Evolutionary conservation across 768 basidiomycete species (phyloP).

Genomic region (Pleurotus cornucopiae): DNA sequence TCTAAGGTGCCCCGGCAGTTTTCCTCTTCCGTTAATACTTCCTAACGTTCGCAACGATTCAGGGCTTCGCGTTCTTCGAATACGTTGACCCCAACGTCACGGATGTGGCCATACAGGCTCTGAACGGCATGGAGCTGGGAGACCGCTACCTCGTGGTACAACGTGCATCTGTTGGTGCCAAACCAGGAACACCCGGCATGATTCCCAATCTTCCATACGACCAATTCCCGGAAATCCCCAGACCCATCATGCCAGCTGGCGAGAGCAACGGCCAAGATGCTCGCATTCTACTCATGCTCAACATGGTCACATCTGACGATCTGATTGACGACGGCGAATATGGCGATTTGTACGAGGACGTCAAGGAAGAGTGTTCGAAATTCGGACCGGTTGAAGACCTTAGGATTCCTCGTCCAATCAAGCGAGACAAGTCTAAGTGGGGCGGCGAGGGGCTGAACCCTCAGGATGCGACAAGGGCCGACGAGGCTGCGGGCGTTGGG

Average conservation of each 20-base stretch:
- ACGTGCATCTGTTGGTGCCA: slow-evolving; percentile 91
- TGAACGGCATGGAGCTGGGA: slow-evolving; percentile 97
- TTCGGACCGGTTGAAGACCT: slow-evolving; percentile 83
- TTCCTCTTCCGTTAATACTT: not conserved
- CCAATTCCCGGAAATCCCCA: slow-evolving; percentile 78
- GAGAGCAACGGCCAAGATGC: slow-evolving; percentile 57
- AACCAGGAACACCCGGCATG: slow-evolving; percentile 62
- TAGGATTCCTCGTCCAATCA: slow-evolving; percentile 83
- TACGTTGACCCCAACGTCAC: slow-evolving; percentile 88
- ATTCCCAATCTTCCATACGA: slow-evolving; percentile 73
- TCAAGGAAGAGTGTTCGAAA: slow-evolving; percentile 83
- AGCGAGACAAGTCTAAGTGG: slow-evolving; percentile 83
- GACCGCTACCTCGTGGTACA: slow-evolving; percentile 96
- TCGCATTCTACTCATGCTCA: slow-evolving; percentile 92
- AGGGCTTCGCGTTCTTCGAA: slow-evolving; percentile 99
- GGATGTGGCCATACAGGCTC: slow-evolving; percentile 91
- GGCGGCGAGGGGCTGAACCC: slow-evolving; percentile 59
- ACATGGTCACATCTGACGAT: slow-evolving; percentile 97
- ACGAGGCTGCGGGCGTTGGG: slow-evolving; percentile 91
- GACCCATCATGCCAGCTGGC: slow-evolving; percentile 84
- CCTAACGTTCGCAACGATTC: slow-evolving; percentile 2
- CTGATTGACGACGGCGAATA: slow-evolving; percentile 89
- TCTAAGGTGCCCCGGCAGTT: slow-evolving; percentile 64
- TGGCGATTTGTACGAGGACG: slow-evolving; percentile 89
- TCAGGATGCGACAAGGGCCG: slow-evolving; percentile 64